phyloP scores from a whole-genome alignment of 495 filamentous ascomycete genomes.

The Penicillium waksmanii region DNA sequence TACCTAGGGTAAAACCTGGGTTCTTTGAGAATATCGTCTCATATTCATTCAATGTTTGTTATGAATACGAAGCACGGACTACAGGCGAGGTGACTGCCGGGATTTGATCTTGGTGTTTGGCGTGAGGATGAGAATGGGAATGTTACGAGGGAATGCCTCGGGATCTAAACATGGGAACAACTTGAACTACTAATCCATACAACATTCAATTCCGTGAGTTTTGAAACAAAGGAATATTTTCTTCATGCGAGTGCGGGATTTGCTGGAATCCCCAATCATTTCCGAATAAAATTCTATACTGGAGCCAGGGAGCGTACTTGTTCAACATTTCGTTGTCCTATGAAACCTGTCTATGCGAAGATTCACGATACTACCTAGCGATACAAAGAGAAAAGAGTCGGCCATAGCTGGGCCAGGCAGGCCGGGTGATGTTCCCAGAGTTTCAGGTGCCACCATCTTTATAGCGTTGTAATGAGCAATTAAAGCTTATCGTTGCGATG shows the following conservation, averaged over 20 bases:
- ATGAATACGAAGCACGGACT: background rate
- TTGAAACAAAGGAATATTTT: too few relatives aligned
- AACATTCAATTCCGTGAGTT: too few relatives aligned
- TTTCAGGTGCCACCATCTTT: background rate
- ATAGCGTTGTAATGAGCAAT: too few relatives aligned
- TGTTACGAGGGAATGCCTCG: too few relatives aligned
- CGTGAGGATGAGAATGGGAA: too few relatives aligned
- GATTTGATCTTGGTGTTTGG: too few relatives aligned
- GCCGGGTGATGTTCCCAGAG: background rate
- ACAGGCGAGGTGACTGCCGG: background rate
- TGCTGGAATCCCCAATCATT: too few relatives aligned
- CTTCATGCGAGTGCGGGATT: too few relatives aligned
- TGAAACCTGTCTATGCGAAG: conserved; percentile 32
- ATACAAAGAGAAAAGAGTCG: conserved; percentile 20
- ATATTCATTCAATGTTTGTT: background rate
- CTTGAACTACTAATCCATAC: too few relatives aligned
- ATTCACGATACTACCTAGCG: conserved; percentile 19
- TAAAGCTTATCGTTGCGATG: conserved; percentile 10
- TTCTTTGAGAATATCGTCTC: conserved; percentile 3
- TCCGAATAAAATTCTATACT: too few relatives aligned
- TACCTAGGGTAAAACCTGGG: background rate
- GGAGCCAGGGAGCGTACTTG: background rate
- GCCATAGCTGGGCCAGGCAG: background rate
- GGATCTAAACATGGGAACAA: too few relatives aligned
- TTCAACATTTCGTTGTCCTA: conserved; percentile 29